Evolutionary conservation across 2,329 filamentous ascomycete genomes (phyloP), one percentile per base, ranked within the genome.

Genomic region (Volutella citrinella): DNA sequence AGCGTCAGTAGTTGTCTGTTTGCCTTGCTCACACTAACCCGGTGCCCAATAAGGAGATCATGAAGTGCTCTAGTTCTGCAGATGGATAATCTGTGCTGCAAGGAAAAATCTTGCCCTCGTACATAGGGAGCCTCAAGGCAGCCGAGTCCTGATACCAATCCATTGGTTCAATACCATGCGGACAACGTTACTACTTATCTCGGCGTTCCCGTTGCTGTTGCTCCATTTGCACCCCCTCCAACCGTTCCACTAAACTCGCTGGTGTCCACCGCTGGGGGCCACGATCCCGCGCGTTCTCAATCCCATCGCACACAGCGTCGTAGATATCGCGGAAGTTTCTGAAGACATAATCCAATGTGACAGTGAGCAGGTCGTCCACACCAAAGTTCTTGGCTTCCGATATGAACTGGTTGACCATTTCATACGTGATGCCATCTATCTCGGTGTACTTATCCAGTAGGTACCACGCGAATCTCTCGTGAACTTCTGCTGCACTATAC

Each of bases 381-480:
- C 41, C 43, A 19, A 40, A 31, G 31, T 39, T 35, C 23, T 27
- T 50, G 9, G 48, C 44, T 9, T 31, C 37, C 17, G 29, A 31
- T 13, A 51, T 48, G 33, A 46, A 41, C 30, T 28, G 36, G 31
- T 51, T 46, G 21, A 51, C 34, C 13, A 32, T 31, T 31, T 50
- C 46, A 25, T 50, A 52, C 17, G 42, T 52, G 36, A 52, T 43
- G 23, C 46, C 46, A 13, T 39, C 44, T 8, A 21, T 24, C 22
- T 52, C 46, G 19, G 44, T 35, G 32, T 50, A 46, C 30, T 43
- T 52, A 17, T 52, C 49, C 24, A 52, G 27, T 19, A 52, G 34
- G 21, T 52, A 52, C 48, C 45, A 44, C 26, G 46, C 49, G 46
- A 52, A 35, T 13, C 32, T 34, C 37, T 48, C 43, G 33, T 52